Conservation (phyloP, 1,284 basidiomycete genomes). For the Irpex sp. region DNA sequence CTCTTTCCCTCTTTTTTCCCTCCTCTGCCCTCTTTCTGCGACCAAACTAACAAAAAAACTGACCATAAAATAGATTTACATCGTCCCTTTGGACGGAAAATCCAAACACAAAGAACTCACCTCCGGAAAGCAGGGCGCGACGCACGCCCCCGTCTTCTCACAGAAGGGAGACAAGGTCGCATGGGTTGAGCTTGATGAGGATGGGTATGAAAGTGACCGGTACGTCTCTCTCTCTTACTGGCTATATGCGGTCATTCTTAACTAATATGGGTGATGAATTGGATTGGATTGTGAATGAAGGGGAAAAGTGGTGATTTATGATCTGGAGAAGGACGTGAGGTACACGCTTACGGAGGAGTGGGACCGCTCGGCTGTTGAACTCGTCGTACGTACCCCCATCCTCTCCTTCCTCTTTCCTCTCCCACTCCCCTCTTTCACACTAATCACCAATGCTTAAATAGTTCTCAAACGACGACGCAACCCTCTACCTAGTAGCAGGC, state of each 20-base stretch:
- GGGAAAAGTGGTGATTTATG: conserved; percentile 75
- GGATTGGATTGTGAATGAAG: conserved; percentile 31
- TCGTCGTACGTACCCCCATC: conserved; percentile 42
- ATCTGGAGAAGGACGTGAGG: conserved; percentile 60
- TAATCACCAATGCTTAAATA: no score
- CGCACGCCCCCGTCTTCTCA: conserved; percentile 66
- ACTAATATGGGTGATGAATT: not conserved
- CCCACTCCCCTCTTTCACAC: no score
- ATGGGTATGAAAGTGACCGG: conserved; percentile 87
- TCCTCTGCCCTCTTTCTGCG: not conserved
- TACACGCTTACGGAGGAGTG: conserved; percentile 75
- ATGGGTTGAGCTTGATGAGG: conserved; percentile 83
- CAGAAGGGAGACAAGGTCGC: conserved; percentile 69
- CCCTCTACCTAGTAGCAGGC: conserved; percentile 73
- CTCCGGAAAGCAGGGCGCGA: conserved; percentile 80
- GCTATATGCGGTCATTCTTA: not conserved
- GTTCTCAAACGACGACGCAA: conserved; percentile 72
- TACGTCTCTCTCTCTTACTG: conserved; percentile 19
- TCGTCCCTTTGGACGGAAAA: conserved; percentile 51
- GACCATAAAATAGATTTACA: conserved; percentile 51
- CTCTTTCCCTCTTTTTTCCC: no score
- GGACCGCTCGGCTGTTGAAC: conserved; percentile 72
- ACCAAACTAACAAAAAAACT: conserved; percentile 1
- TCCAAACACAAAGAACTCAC: conserved; percentile 64
- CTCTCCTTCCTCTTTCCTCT: not conserved